phyloP scores from a whole-genome alignment of 257 asterid genomes.

The Capsicum pubescens region DNA sequence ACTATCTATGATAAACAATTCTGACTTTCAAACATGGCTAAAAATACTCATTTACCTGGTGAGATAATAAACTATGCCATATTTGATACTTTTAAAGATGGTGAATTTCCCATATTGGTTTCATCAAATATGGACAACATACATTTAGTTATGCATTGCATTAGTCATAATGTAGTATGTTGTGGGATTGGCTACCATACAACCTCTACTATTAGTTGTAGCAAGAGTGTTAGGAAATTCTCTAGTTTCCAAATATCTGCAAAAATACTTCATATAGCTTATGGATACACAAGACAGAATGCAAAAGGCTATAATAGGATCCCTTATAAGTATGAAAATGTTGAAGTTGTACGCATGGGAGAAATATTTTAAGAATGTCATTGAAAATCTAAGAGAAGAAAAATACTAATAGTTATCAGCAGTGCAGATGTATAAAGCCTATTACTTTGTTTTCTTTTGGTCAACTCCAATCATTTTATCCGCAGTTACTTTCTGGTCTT shows the following conservation, averaged over 20 bases:
- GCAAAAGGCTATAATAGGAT: conserved; percentile 44
- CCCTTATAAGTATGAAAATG: conserved; percentile 44
- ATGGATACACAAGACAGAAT: conserved; percentile 47
- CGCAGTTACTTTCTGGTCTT: conserved; percentile 46
- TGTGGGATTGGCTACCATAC: conserved; percentile 44
- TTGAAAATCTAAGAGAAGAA: conserved; percentile 36
- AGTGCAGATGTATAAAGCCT: conserved; percentile 39
- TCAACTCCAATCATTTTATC: conserved; percentile 47
- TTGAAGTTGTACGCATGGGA: conserved; percentile 51
- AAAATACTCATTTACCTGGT: conserved; percentile 40
- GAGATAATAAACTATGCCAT: conserved; percentile 50
- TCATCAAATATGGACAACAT: conserved; percentile 49
- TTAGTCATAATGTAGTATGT: conserved; percentile 40
- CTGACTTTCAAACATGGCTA: conserved; percentile 36
- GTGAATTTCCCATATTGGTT: conserved; percentile 47
- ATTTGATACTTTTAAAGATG: conserved; percentile 42
- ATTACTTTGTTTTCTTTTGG: conserved; percentile 46
- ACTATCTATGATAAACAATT: conserved; percentile 48
- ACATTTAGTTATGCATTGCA: conserved; percentile 40
- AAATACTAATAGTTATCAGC: conserved; percentile 37
- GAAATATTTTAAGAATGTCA: conserved; percentile 41
- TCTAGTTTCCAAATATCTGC: conserved; percentile 45
- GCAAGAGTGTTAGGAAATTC: conserved; percentile 42
- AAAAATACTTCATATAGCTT: conserved; percentile 38
- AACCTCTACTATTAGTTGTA: conserved; percentile 36